Evolutionary conservation across 495 filamentous ascomycete species (phyloP).

Genomic region (Penicillium nucicola): DNA sequence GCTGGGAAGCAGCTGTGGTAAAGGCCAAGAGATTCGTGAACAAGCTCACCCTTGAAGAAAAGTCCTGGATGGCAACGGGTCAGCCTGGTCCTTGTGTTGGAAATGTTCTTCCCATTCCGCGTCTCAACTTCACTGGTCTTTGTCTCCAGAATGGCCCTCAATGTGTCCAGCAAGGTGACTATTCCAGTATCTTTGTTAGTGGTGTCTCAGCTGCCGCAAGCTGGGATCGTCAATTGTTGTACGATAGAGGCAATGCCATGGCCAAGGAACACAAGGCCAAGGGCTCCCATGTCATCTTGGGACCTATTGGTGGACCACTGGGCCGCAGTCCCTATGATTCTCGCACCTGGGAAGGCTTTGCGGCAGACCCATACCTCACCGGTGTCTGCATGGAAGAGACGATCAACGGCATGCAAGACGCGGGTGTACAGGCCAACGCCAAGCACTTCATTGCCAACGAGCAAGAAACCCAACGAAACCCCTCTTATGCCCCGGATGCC

Average conservation of each 20-base stretch:
- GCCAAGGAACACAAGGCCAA: conserved; percentile 49
- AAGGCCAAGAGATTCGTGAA: conserved; percentile 68
- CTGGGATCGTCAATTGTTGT: conserved; percentile 61
- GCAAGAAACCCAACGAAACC: conserved; percentile 39
- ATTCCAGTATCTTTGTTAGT: conserved; percentile 50
- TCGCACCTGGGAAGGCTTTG: conserved; percentile 70
- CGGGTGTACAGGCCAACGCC: conserved; percentile 53
- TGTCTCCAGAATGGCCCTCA: conserved; percentile 56
- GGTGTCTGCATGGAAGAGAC: conserved; percentile 52
- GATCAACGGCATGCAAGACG: conserved; percentile 50
- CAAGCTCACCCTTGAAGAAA: conserved; percentile 72
- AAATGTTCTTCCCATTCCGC: conserved; percentile 54
- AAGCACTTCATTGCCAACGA: conserved; percentile 60
- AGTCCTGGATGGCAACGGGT: conserved; percentile 80
- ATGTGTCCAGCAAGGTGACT: conserved; percentile 47
- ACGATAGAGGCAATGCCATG: conserved; percentile 63
- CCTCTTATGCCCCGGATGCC: conserved; percentile 46
- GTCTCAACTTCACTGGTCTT: conserved; percentile 43
- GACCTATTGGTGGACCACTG: conserved; percentile 47
- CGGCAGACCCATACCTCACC: conserved; percentile 60
- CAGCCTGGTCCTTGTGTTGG: conserved; percentile 70
- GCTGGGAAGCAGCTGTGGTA: conserved; percentile 67
- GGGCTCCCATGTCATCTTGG: conserved; percentile 51
- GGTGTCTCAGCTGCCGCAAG: conserved; percentile 62
- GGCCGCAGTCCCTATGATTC: conserved; percentile 47